phyloP scores from a whole-genome alignment of 148 eudicot species.

The Gaultheria prostrata region DNA sequence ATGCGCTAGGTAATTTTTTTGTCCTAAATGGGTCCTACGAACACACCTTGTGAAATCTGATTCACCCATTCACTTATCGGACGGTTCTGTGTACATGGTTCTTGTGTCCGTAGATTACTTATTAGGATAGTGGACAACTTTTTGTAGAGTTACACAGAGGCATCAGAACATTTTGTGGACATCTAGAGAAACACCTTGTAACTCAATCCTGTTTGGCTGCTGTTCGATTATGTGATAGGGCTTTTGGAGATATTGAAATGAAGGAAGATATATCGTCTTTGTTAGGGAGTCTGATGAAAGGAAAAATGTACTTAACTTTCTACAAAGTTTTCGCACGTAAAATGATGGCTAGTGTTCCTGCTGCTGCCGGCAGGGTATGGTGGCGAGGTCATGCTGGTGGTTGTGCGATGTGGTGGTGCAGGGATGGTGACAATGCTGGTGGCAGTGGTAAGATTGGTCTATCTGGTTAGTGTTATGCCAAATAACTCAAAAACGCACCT shows the following conservation, averaged over 20 bases:
- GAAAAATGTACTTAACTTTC: neutral
- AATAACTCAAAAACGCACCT: too few species aligned
- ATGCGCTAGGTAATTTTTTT: neutral
- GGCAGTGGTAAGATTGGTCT: too few species aligned
- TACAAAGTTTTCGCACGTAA: too few species aligned
- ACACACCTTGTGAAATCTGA: neutral
- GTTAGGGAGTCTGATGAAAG: neutral
- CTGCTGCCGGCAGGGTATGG: too few species aligned
- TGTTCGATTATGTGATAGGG: neutral
- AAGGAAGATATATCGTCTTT: too few species aligned
- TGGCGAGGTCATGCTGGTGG: too few species aligned
- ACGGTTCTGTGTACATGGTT: neutral
- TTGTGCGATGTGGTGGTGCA: too few species aligned
- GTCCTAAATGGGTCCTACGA: neutral
- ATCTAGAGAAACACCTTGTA: neutral
- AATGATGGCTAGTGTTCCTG: too few species aligned
- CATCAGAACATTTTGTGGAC: neutral
- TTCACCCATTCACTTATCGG: neutral
- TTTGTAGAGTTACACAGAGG: neutral
- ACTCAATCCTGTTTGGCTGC: slow-evolving; percentile 1
- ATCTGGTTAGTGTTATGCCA: neutral
- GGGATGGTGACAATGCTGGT: too few species aligned
- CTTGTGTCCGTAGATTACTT: neutral
- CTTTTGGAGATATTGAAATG: neutral
- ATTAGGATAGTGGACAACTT: neutral